phyloP scores from a whole-genome alignment of 345 rosid genomes.

The Melaleuca alternifolia region DNA sequence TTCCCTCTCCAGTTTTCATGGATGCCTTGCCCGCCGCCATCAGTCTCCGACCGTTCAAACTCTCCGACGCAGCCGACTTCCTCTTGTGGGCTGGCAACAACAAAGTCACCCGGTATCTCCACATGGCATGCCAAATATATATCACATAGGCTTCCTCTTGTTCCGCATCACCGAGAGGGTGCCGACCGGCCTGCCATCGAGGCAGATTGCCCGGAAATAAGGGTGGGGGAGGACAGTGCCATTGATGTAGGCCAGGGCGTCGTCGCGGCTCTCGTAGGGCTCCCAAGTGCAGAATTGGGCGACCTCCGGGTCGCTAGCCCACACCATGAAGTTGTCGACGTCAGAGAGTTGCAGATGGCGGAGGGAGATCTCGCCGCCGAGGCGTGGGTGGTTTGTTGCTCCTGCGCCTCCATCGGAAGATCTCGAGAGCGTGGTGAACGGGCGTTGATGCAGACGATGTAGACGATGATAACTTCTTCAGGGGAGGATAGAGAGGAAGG shows the following conservation, averaged over 20 bases:
- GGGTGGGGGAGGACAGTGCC: conserved; percentile 34
- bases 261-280: conserved; percentile 42
- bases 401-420: not conserved
- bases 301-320: conserved; percentile 47
- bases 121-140: no score
- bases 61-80: conserved; percentile 42
- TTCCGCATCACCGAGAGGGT: conserved; percentile 34
- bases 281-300: conserved; percentile 46
- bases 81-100: conserved; percentile 33
- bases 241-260: conserved; percentile 25
- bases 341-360: conserved; percentile 35
- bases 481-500: not conserved
- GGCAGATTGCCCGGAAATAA: conserved; percentile 54
- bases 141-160: no score
- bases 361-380: conserved; percentile 10
- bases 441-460: not conserved
- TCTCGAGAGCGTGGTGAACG: not conserved
- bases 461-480: not conserved
- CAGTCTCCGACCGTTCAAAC: not conserved
- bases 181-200: conserved; percentile 41
- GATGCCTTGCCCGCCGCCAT: not conserved
- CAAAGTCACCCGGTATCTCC: conserved; percentile 29
- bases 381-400: not conserved
- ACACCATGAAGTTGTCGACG: conserved; percentile 54
- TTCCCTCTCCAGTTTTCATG: not conserved